Evolutionary conservation across 164 flowering plant genomes (phyloP), one percentile per base, ranked within the genome.

Genomic region (Vitis vinifera): DNA sequence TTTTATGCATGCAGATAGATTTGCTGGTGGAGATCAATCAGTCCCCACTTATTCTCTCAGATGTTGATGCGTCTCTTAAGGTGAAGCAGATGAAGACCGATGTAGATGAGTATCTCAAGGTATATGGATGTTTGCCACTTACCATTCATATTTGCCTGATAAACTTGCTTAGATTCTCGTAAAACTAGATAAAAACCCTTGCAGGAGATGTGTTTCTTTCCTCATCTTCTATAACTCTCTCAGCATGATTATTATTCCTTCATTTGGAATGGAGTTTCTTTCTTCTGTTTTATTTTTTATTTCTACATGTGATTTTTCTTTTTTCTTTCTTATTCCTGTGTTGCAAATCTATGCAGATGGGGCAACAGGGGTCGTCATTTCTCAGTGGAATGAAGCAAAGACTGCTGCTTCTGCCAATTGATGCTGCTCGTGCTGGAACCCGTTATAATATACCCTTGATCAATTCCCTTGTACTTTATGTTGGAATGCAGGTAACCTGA

Each of bases 401-500:
- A 72, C 73, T 96, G 68, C 80, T 89, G 59, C 93, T 96, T 58
- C 75, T 86, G 29, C 86, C 85, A 48, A 81, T 67, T 73, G 97
- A 93, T 44, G 93, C 84, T 59, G 78, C 82, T 0, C 74, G 73
- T 15, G 90, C 99, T 77, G 97, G 99, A 60, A 91, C 96, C 9
- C 89, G 89, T n/a, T 89, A 92, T 73, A 92, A 93, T 78, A 93
- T 92, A 12, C 98, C 98, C 29, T 79, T 96, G 76, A 88, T 96
- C 60, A 96, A 96, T 75, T 93, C 99, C 37, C 94, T 96, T 74
- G 99, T 96, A 63, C 97, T 96, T 27, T 93, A 93, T 74, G 90
- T 90, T 59, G 99, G 99, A 63, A 93, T 93, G 90, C 98, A 96
- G 97, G 99, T 96, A 80, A 0, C 10, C 7, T 53, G 12, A 29